phyloP scores from a whole-genome alignment of 73 alveolate genomes.

The Uronychia binucleata region DNA sequence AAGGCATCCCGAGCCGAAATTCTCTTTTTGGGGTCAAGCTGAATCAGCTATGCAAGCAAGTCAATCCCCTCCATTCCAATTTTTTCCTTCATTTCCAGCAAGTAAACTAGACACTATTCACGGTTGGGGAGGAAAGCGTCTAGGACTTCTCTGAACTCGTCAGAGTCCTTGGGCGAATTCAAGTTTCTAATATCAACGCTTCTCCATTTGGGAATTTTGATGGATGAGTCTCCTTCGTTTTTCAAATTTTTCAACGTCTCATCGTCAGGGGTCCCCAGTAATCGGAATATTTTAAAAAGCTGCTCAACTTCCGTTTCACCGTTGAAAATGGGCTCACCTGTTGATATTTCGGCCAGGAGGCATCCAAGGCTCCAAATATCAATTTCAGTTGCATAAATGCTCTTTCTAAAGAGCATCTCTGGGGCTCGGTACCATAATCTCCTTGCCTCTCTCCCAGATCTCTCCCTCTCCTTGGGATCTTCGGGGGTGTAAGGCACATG shows the following conservation, averaged over 20 bases:
- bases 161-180: slow-evolving; percentile 24
- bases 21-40: slow-evolving; percentile 66
- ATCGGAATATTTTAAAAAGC: slow-evolving; percentile 75
- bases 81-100: slow-evolving; percentile 50
- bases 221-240: background rate
- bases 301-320: slow-evolving; percentile 91
- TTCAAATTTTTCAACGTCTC: background rate
- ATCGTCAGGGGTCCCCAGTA: slow-evolving; percentile 60
- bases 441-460: slow-evolving; percentile 96
- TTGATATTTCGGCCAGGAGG: slow-evolving; percentile 86
- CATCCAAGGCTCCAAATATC: slow-evolving; percentile 98
- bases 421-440: slow-evolving; percentile 98
- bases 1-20: slow-evolving; percentile 66
- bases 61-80: slow-evolving; percentile 81
- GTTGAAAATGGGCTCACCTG: slow-evolving; percentile 86
- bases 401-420: slow-evolving; percentile 87
- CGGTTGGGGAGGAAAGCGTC: slow-evolving; percentile 61
- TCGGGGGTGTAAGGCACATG: slow-evolving; percentile 95
- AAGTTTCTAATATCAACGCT: slow-evolving; percentile 51
- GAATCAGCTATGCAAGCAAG: slow-evolving; percentile 57
- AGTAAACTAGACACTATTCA: slow-evolving; percentile 40
- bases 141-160: slow-evolving; percentile 45
- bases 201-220: slow-evolving; percentile 77
- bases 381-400: slow-evolving; percentile 87
- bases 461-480: slow-evolving; percentile 97